Percentiles rank a stretch among this genome's conserved stretches.
phyloP scores from a whole-genome alignment of 192 early-diverging fungal species.

The Cetraspora pellucida region DNA sequence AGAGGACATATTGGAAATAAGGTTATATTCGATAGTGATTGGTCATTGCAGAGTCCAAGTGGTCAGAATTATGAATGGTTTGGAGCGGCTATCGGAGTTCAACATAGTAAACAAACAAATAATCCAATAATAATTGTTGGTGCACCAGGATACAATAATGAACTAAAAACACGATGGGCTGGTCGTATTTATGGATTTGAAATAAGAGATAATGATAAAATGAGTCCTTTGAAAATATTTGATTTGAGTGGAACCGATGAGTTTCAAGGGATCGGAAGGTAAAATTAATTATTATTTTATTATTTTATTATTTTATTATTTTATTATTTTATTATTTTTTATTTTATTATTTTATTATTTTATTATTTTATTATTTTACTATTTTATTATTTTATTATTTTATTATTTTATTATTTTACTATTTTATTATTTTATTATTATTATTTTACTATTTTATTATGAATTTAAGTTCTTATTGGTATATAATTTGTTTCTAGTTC shows the following conservation, averaged over 20 bases:
- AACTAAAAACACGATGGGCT: slow-evolving; percentile 15
- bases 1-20: slow-evolving; percentile 19
- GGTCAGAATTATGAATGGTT: slow-evolving; percentile 15
- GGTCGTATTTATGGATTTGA: slow-evolving; percentile 45
- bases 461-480: slow-evolving; percentile 2
- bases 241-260: slow-evolving; percentile 37
- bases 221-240: slow-evolving; percentile 15
- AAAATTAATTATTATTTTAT: slow-evolving; percentile 8
- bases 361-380: not conserved
- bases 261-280: slow-evolving; percentile 48
- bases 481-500: slow-evolving; percentile 25
- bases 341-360: not conserved
- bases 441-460: not conserved
- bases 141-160: slow-evolving; percentile 36
- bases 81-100: not conserved
- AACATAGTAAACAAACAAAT: not conserved
- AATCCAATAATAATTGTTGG: slow-evolving; percentile 37
- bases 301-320: not conserved
- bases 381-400: not conserved
- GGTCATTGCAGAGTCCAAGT: not conserved
- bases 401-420: too few species aligned
- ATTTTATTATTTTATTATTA: not conserved
- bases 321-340: not conserved
- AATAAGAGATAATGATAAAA: not conserved
- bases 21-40: not conserved